A percentile compares a stretch with the other conserved stretches of the same genome.
Conservation (phyloP, 2,329 filamentous ascomycete species). For the Phaeosphaeriaceae sp. region DNA sequence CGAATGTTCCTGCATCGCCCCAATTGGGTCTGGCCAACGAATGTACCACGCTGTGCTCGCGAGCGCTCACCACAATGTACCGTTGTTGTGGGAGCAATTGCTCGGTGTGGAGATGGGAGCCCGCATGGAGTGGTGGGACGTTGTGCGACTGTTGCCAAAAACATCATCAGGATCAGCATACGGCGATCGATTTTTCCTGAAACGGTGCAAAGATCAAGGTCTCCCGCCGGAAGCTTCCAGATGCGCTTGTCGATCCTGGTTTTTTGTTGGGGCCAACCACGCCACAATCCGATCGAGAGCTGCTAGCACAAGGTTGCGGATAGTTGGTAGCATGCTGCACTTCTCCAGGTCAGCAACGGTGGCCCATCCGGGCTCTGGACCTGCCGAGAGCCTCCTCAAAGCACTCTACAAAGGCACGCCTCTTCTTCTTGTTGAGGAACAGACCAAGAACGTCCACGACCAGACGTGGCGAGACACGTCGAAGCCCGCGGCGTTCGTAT, state of each 20-base stretch:
- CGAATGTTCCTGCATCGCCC: slow-evolving; percentile 9
- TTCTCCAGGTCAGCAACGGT: neutral
- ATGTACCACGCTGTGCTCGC: neutral
- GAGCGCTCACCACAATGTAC: neutral
- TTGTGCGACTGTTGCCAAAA: neutral
- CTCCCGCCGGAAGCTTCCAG: slow-evolving; percentile 4
- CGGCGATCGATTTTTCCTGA: slow-evolving; percentile 16
- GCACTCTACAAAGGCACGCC: neutral
- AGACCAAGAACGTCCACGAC: neutral
- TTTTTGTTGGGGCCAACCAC: slow-evolving; percentile 14
- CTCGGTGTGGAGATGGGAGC: neutral
- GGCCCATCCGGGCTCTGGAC: neutral
- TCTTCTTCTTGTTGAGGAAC: neutral
- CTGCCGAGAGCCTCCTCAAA: neutral
- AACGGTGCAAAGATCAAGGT: slow-evolving; percentile 12
- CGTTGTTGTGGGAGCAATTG: neutral
- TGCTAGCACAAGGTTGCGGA: slow-evolving; percentile 2
- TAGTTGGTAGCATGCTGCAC: neutral
- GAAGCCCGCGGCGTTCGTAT: neutral
- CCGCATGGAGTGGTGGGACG: neutral
- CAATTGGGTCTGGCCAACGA: neutral
- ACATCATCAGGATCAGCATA: slow-evolving; percentile 2
- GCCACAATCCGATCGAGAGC: slow-evolving; percentile 8
- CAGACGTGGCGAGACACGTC: neutral
- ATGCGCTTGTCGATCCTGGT: slow-evolving; percentile 7